Conservation (phyloP, 108 stramenopile species). For the Phaeodactylum tricornutum region DNA sequence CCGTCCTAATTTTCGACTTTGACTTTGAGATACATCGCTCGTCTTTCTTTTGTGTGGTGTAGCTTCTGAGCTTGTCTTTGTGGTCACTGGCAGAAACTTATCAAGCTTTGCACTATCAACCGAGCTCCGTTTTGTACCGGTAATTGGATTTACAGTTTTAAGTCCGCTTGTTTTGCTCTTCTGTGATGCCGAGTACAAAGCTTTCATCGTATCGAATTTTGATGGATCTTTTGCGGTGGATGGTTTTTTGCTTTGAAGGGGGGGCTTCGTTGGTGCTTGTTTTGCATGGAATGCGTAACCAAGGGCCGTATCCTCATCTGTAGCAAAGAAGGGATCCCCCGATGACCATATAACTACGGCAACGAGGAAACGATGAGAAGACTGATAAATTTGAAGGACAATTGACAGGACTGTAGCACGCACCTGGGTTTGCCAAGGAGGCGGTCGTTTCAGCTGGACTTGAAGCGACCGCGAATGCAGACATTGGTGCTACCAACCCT, state of each 20-base stretch:
- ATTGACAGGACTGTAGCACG: slow-evolving; percentile 1
- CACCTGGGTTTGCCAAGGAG: slow-evolving; percentile 9
- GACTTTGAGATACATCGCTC: too few relatives aligned
- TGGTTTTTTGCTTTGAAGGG: slow-evolving; percentile 3
- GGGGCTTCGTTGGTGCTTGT: not conserved
- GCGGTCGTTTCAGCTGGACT: slow-evolving; percentile 37
- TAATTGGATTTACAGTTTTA: slow-evolving; percentile 5
- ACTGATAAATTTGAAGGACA: not conserved
- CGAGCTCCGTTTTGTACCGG: not conserved
- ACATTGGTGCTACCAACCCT: slow-evolving; percentile 22
- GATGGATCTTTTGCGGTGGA: slow-evolving; percentile 3
- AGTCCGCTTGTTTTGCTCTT: slow-evolving; percentile 1
- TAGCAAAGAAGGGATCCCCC: slow-evolving; percentile 17
- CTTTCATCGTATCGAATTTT: not conserved
- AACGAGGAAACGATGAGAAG: not conserved
- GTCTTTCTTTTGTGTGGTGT: too few relatives aligned
- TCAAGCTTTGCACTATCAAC: too few relatives aligned
- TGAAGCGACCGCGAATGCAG: slow-evolving; percentile 23
- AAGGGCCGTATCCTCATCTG: slow-evolving; percentile 6
- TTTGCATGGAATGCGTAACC: slow-evolving; percentile 9
- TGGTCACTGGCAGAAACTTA: too few relatives aligned
- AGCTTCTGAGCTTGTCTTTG: too few relatives aligned
- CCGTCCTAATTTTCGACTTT: too few relatives aligned
- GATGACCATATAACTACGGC: slow-evolving; percentile 4
- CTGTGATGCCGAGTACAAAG: not conserved